phyloP scores from a whole-genome alignment of 148 eudicot genomes.

The Tetragonia tetragonoides region DNA sequence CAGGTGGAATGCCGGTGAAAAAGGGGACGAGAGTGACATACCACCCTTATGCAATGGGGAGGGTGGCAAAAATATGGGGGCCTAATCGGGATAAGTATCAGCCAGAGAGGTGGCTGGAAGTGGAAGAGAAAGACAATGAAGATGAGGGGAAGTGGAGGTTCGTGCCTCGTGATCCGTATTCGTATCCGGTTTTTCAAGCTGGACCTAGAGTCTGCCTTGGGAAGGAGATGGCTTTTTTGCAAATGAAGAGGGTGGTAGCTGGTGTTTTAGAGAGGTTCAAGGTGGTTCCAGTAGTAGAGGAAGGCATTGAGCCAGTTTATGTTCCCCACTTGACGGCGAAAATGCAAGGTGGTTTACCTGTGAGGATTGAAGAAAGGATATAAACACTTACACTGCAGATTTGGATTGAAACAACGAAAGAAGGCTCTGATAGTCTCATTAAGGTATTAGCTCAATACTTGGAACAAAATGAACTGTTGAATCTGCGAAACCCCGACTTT shows the following conservation, averaged over 20 bases:
- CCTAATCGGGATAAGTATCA: conserved; percentile 33
- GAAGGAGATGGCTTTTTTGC: conserved; percentile 55
- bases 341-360: conserved; percentile 48
- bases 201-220: conserved; percentile 59
- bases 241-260: conserved; percentile 53
- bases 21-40: conserved; percentile 47
- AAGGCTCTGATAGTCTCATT: neutral
- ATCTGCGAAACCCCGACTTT: conserved; percentile 4
- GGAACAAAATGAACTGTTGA: neutral
- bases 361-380: conserved; percentile 30
- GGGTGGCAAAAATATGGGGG: conserved; percentile 50
- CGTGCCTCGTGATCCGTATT: conserved; percentile 33
- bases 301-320: conserved; percentile 40
- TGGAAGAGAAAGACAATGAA: conserved; percentile 10
- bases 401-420: neutral
- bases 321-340: conserved; percentile 31
- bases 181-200: conserved; percentile 54
- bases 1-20: conserved; percentile 43
- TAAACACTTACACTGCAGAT: neutral
- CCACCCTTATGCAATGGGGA: conserved; percentile 54
- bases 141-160: conserved; percentile 30
- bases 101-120: conserved; percentile 44
- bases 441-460: conserved; percentile 28
- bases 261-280: conserved; percentile 40
- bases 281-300: conserved; percentile 39